Evolutionary conservation across 2,329 filamentous ascomycete species (phyloP), one percentile per base, ranked within the genome.

Genomic region (Thelonectria rubi): DNA sequence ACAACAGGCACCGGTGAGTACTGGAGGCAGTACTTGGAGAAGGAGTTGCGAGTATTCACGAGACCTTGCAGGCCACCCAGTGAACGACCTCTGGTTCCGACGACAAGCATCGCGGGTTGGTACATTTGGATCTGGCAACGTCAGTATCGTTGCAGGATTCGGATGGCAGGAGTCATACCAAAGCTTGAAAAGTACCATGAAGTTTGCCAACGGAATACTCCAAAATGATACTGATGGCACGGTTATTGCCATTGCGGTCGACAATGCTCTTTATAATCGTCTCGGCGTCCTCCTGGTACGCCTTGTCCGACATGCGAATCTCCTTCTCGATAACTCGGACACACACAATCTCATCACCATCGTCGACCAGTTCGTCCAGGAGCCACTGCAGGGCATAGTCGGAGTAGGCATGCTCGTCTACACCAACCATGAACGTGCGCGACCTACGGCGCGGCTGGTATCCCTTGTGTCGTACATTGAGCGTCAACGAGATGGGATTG

Each of bases 11-110:
- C 92, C 0, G 94, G 93, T 2, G 92, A 97, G 75, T 97, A 94
- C 74, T 97, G 94, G 12, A 97, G 84, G 72, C 94, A 97, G 78
- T 97, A 97, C 74, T 97, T 97, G 24, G 92, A 96, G 46, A 97
- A 94, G 0, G 91, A 95, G 65, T 93, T 95, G 45, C 84, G 80
- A 32, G 84, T 86, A 50, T 92, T 92, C 43, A 97, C 86, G 30
- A 97, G 82, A 49, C 92, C 92, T 74, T 97, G 93, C 59, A 97
- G 89, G 24, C 93, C 93, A 34, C 92, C 92, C 2, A 97, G 83
- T 39, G 91, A 94, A 56, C 93, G 87, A 47, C 94, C 94, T 69
- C 91, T 87, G 1, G 94, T 97, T 45, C 94, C 94, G 15, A 97
- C 94, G 26, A 97, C 90, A 20, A 97, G 85, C 80, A 97, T 94